phyloP scores from a whole-genome alignment of 441 rosid genomes.

The Lepidium campestre region DNA sequence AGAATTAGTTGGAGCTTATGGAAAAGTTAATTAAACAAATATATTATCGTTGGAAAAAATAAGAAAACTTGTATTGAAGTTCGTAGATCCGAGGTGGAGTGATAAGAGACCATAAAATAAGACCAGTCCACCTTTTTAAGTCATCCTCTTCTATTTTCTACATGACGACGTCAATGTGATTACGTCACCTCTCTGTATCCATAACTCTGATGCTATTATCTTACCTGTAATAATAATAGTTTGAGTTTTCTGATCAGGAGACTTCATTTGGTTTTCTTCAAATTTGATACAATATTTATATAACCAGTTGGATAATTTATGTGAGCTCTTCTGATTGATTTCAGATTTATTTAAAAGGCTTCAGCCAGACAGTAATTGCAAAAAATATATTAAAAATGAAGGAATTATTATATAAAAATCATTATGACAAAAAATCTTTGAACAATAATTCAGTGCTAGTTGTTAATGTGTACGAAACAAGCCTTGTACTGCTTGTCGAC shows the following conservation, averaged over 20 bases:
- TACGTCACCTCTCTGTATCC: background rate
- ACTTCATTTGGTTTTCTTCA: background rate
- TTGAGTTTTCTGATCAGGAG: background rate
- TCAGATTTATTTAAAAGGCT: background rate
- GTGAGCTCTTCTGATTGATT: background rate
- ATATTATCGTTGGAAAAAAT: background rate
- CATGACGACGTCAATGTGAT: background rate
- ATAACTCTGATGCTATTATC: background rate
- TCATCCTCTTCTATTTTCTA: constrained; percentile 14
- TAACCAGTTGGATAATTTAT: background rate
- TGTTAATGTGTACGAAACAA: background rate
- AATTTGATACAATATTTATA: background rate
- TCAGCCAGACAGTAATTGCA: background rate
- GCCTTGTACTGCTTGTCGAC: background rate
- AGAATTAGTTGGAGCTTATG: background rate
- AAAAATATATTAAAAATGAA: background rate
- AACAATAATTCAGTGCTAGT: background rate
- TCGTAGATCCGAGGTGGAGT: background rate
- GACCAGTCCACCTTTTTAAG: constrained; percentile 3
- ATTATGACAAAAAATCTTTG: background rate
- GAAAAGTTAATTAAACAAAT: constrained; percentile 1
- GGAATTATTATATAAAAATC: background rate
- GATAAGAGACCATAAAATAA: background rate
- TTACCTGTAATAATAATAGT: too few relatives aligned
- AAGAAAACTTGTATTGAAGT: background rate